These are phyloP conservation scores for Wickerhamiella nectarea DNA, from an alignment of 805 yeast genomes.

Conservation along the genomic window DNA sequence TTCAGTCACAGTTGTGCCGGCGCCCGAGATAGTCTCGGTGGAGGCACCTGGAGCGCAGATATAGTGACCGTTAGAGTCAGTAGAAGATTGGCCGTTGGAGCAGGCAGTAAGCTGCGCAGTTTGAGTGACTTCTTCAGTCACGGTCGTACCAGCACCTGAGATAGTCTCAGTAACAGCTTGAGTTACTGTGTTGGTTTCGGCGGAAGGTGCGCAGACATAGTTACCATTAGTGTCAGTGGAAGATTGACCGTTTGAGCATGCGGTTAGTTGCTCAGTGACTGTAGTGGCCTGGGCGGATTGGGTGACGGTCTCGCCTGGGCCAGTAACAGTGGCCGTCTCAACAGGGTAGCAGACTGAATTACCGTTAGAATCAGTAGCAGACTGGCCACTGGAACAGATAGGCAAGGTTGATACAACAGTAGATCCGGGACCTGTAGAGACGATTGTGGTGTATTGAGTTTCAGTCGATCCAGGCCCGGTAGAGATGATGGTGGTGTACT, in stretches of 20 bases:
- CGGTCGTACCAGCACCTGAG: conserved; percentile 10
- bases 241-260: neutral
- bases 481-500: too few species aligned
- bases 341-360: conserved; percentile 2
- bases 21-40: conserved; percentile 15
- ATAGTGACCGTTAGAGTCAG: conserved; percentile 11
- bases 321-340: conserved; percentile 5
- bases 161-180: conserved; percentile 13
- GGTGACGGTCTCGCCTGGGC: conserved; percentile 11
- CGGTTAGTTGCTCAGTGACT: conserved; percentile 8
- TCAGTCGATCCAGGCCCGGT: too few species aligned
- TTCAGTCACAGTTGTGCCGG: conserved; percentile 13
- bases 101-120: conserved; percentile 7
- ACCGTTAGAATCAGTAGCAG: neutral
- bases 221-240: neutral
- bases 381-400: conserved; percentile 3
- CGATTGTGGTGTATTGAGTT: neutral
- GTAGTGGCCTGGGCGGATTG: conserved; percentile 18
- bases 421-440: neutral
- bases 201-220: conserved; percentile 10
- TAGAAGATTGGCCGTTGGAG: conserved; percentile 5
- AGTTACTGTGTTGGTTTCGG: too few species aligned
- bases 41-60: conserved; percentile 12
- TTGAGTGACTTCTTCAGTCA: conserved; percentile 7
- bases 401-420: neutral